Base-by-base conservation (phyloP, 129 eudicot genomes). In the Ambrosia trifida region DNA sequence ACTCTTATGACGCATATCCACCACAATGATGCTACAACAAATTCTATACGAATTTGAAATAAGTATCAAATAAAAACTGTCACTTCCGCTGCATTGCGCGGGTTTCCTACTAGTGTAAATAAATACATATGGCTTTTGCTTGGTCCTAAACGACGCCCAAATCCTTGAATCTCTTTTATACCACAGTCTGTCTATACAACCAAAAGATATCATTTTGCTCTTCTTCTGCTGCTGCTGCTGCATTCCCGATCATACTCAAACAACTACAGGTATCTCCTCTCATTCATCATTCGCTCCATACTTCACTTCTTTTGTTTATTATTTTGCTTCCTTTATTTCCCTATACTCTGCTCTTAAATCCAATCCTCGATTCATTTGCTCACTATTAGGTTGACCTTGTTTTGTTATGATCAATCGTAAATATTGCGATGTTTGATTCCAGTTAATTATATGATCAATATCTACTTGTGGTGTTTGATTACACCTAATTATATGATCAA, bases 111-210 rank as follows among this genome's bases (percentile, higher is more conserved):
- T 24, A 24, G 28, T 24, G 11, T 10, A 36, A 4, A 7, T 10
- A 56, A 58, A 58, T 12, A 4, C 5, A 2, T 38, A 61, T 59
- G 76, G 68, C 76, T 59, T 58, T 72, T 72, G 68, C 47, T 11
- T 72, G 68, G 68, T 60, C 68, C 58, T 31, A 59, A 72, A 10
- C 68, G 76, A 72, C 76, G 46, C 58, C 66, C 13, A 9, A 58
- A 57, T 32, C 66, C 14, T 71, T 57, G 18, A 71, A 58, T 31
- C 7, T 31, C 76, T 28, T 56, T 11, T 10, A 19, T n/a, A n/a
- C n/a, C n/a, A n/a, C n/a, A n/a, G n/a, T n/a, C n/a, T n/a, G n/a
- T n/a, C n/a, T n/a, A n/a, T n/a, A n/a, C n/a, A n/a, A n/a, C n/a
- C n/a, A n/a, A n/a, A n/a, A n/a, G n/a, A n/a, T n/a, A n/a, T n/a